Conservation (phyloP, 2,329 filamentous ascomycete genomes). For the Daldinia sp. region DNA sequence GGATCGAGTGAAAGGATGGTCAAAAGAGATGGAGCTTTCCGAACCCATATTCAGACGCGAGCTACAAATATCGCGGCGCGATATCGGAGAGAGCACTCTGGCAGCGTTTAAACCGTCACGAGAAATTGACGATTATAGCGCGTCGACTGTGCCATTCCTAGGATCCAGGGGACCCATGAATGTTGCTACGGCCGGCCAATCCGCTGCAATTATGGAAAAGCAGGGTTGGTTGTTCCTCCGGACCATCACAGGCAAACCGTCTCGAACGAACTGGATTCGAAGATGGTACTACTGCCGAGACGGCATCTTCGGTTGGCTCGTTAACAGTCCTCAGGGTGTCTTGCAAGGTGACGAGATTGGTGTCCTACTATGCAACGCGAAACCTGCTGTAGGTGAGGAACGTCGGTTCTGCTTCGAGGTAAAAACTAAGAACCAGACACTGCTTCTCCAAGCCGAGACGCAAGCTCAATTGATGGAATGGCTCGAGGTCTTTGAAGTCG, state of each 20-base stretch:
- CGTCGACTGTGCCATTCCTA: constrained; percentile 88
- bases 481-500: constrained; percentile 91
- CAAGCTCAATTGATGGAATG: constrained; percentile 92
- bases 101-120: constrained; percentile 79
- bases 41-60: constrained; percentile 85
- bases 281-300: constrained; percentile 97
- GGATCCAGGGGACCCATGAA: constrained; percentile 74
- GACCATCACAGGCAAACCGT: constrained; percentile 84
- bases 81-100: constrained; percentile 82
- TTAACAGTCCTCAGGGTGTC: constrained; percentile 84
- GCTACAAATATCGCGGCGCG: constrained; percentile 77
- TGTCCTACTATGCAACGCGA: constrained; percentile 90
- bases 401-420: constrained; percentile 97
- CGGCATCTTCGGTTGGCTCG: constrained; percentile 94
- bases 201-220: constrained; percentile 73
- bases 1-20: constrained; percentile 91
- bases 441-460: constrained; percentile 91
- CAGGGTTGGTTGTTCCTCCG: constrained; percentile 94
- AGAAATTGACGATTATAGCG: constrained; percentile 91
- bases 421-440: constrained; percentile 93
- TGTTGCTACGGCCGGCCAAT: constrained; percentile 63
- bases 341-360: constrained; percentile 97
- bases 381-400: constrained; percentile 90
- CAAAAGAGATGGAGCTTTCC: constrained; percentile 90
- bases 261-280: constrained; percentile 86